Base-by-base conservation (phyloP, 805 yeast species). In the Ogataea methanolica region DNA sequence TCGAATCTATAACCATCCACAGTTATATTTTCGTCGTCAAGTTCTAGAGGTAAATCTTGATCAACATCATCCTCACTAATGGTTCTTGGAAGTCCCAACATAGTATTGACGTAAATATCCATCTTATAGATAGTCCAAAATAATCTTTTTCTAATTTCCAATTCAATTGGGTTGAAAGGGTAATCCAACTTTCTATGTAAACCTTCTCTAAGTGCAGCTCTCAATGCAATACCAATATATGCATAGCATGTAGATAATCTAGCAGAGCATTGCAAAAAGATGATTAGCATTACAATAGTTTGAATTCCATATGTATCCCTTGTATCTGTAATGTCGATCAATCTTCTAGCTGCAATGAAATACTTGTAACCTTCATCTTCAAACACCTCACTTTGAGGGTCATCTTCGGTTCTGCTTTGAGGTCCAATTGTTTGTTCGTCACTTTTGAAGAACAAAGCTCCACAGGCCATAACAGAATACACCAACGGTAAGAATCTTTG, bases 101-200 rank as follows among this genome's bases (percentile, higher is more conserved):
- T 82, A 8, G 96, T 85, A 62, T 87, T 88, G 58, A 89, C 87
- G 62, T 91, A 90, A 39, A 88, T 81, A 60, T 91, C 97, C 85
- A 89, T 85, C 63, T 90, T 90, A 63, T 87, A 85, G 52, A 90
- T 83, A 1, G 96, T 85, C 87, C 92, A 90, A 63, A 90, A 90
- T 38, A 91, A 68, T 49, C 97, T 73, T 65, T 89, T 90, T 50
- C 96, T 73, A 1, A 88, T 85, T 60, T 91, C 96, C 36, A 82
- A 71, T 60, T 88, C 95, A 33, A 90, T 82, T 1, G 91, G 91
- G 55, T 85, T 85, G 55, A 82, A 80, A 15, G 63, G 75, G 54
- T 79, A 73, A 39, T 80, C 71, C 34, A 88, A 73, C 61, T 83
- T 85, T 52, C 96, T 70, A 65, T 90, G 96, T 17, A 88, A 69